Conservation (phyloP, 75 land plant species). For the Selaginella moellendorffii region DNA sequence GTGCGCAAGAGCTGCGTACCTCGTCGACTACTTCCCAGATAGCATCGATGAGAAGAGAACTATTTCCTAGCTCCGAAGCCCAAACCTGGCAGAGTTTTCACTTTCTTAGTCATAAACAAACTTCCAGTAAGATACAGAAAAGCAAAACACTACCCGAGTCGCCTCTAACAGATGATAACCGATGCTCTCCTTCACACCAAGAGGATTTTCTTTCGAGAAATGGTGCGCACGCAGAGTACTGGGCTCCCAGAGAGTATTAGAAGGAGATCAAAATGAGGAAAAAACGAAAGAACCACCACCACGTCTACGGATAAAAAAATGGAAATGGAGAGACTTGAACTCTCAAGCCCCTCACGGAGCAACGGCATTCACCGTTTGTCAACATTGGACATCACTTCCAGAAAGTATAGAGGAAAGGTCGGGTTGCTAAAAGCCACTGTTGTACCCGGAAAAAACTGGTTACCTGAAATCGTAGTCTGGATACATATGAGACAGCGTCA, state of each 20-base stretch:
- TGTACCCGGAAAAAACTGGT: not conserved
- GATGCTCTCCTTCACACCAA: conserved; percentile 48
- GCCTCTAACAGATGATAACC: conserved; percentile 55
- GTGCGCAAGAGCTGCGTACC: conserved; percentile 19
- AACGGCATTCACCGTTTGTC: conserved; percentile 56
- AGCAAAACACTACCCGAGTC: conserved; percentile 32
- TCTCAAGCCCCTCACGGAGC: conserved; percentile 66
- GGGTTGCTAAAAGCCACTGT: conserved; percentile 38
- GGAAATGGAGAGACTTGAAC: conserved; percentile 97
- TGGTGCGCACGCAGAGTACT: conserved; percentile 58
- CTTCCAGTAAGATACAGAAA: not conserved
- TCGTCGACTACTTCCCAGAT: conserved; percentile 48
- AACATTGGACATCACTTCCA: conserved; percentile 76
- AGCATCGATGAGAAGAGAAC: conserved; percentile 28
- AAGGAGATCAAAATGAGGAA: too few species aligned
- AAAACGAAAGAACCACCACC: too few species aligned
- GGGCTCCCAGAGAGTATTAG: too few species aligned
- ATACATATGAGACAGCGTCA: conserved; percentile 66
- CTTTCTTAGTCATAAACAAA: not conserved
- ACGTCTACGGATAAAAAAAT: conserved; percentile 3
- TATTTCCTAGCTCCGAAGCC: conserved; percentile 30
- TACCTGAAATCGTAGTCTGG: conserved; percentile 95
- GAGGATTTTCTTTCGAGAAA: conserved; percentile 45
- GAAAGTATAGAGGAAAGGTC: conserved; percentile 17
- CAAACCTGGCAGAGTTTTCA: conserved; percentile 29